Evolutionary conservation across 257 asterid species (phyloP), one percentile per base, ranked within the genome.

Genomic region (Przewalskia tangutica): DNA sequence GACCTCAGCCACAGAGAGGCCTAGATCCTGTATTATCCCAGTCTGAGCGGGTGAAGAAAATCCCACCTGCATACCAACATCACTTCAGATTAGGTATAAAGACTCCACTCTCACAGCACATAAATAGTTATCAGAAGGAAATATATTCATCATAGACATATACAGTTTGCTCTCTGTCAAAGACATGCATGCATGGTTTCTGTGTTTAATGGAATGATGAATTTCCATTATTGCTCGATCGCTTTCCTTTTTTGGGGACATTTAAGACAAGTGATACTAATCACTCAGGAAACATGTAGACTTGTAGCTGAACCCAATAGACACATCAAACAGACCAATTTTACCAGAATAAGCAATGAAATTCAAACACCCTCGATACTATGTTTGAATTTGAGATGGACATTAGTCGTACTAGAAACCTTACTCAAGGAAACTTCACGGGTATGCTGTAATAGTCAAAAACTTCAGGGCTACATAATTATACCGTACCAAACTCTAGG

Each of bases 31-130:
- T 42, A 93, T 67, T 78, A 95, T 93, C 50, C 95, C 95, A 34
- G 89, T 73, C 84, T 92, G 93, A 73, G 97, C 97, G 11, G 99
- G 98, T 14, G 97, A 93, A 36, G 99, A 92, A 88, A 77, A 93
- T 83, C 97, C 97, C 82, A 90, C 92, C 98, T 93, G 88, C 85
- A 75, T 17, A 82, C 55, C 73, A 18, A 34, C 79, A 16, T 2
- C 14, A 16, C 7, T 20, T 68, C 76, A 46, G 18, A 48, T 1
- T 7, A 16, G 53, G 14, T 36, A 34, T 3, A 78, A n/a, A 7
- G 32, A 38, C 50, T 16, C 14, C n/a, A 20, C 5, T 20, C 38
- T 38, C 32, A 64, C 10, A 14, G 10, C 12, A 4, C 12, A 64
- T 8, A 4, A 36, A 8, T 16, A 64, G 34, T 64, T 64, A 64